Evolutionary conservation across 129 eudicot species (phyloP).

Genomic region (Centella asiatica): DNA sequence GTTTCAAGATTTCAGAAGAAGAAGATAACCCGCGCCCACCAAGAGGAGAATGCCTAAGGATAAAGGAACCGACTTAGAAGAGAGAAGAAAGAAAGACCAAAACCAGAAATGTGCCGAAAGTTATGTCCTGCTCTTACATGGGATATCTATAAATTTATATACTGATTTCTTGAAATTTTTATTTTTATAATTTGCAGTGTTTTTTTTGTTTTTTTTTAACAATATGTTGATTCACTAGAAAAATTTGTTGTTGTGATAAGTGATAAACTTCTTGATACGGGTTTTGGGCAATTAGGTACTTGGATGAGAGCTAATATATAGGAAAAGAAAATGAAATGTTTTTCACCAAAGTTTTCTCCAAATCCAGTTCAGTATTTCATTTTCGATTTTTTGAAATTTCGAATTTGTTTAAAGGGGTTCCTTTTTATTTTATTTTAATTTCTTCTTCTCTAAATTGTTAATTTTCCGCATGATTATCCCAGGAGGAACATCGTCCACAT

Average conservation of each 20-base stretch:
- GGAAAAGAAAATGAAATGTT: too few species aligned
- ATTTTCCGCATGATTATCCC: too few species aligned
- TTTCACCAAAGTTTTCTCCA: neutral
- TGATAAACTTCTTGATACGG: neutral
- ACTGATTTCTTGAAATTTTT: neutral
- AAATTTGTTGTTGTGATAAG: neutral
- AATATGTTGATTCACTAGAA: too few species aligned
- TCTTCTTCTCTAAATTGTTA: too few species aligned
- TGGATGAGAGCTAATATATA: neutral
- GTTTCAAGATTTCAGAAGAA: neutral
- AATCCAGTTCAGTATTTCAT: too few species aligned
- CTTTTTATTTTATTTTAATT: too few species aligned
- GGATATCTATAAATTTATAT: neutral
- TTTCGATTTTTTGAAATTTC: too few species aligned
- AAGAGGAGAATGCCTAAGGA: constrained; percentile 7
- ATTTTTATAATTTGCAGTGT: too few species aligned
- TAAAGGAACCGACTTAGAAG: constrained; percentile 14
- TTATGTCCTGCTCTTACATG: neutral
- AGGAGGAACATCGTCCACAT: too few species aligned
- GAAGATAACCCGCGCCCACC: neutral
- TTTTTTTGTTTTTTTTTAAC: too few species aligned
- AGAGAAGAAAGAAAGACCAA: neutral
- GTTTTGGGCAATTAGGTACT: neutral
- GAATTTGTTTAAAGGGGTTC: too few species aligned
- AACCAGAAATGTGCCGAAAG: constrained; percentile 8